Conservation (phyloP, 192 early-diverging fungal genomes). For the Glomus cerebriforme region DNA sequence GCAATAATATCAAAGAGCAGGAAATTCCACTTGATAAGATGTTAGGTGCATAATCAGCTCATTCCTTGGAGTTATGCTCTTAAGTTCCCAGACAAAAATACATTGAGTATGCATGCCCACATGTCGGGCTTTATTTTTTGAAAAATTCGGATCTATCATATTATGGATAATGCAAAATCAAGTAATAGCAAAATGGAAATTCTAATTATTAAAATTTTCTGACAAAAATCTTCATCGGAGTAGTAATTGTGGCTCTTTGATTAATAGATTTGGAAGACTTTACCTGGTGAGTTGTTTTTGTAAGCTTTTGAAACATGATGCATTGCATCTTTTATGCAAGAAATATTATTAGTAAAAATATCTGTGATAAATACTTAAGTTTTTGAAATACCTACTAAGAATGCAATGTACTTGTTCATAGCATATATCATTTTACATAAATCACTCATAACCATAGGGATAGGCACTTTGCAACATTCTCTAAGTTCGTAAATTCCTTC, state of each 20-base stretch:
- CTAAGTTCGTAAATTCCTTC: not conserved
- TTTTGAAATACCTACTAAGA: not conserved
- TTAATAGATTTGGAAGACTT: constrained; percentile 1
- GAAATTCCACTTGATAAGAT: too few species aligned
- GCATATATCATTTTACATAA: not conserved
- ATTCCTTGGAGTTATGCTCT: too few species aligned
- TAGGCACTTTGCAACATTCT: constrained; percentile 1
- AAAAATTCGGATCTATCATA: too few species aligned
- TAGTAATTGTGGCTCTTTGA: not conserved
- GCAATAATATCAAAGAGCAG: too few species aligned
- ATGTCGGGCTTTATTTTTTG: too few species aligned
- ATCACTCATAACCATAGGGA: constrained; percentile 3
- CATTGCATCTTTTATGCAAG: not conserved
- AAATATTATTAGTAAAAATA: not conserved
- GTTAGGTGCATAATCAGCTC: too few species aligned
- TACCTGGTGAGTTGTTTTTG: not conserved
- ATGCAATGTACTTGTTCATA: constrained; percentile 8
- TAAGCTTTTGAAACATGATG: not conserved
- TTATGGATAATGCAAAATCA: too few species aligned
- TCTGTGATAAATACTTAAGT: not conserved
- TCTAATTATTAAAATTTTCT: not conserved
- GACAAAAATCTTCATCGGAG: not conserved
- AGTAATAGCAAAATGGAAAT: too few species aligned
- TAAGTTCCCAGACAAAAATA: too few species aligned
- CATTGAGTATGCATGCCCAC: too few species aligned